phyloP scores from a whole-genome alignment of 169 alveolate genomes.

The Plasmodium coatneyi region DNA sequence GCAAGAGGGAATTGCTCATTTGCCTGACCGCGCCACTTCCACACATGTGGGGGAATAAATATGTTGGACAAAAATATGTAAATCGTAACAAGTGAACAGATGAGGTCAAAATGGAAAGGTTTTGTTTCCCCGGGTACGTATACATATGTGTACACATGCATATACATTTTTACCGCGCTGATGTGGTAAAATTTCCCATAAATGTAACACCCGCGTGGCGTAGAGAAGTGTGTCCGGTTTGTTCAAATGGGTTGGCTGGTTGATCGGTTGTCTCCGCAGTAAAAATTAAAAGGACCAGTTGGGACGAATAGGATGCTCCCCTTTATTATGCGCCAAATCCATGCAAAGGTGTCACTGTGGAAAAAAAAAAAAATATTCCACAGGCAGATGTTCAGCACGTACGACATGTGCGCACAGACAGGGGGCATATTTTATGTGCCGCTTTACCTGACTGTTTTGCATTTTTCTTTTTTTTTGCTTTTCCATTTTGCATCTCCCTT shows the following conservation, averaged over 20 bases:
- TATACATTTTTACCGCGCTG: not conserved
- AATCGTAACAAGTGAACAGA: not conserved
- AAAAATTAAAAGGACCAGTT: not conserved
- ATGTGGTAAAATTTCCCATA: not conserved
- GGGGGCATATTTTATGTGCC: not conserved
- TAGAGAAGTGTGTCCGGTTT: not conserved
- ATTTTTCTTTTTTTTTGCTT: not conserved
- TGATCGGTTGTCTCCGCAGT: not conserved
- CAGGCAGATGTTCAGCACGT: not conserved
- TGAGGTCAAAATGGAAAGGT: not conserved
- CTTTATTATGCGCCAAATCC: not conserved
- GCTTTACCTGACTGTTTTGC: not conserved
- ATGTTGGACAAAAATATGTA: not conserved
- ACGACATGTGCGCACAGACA: not conserved
- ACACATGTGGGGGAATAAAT: not conserved
- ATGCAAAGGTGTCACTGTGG: not conserved
- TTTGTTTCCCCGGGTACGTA: not conserved
- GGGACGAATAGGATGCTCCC: not conserved
- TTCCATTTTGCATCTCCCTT: not conserved
- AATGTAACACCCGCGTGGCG: not conserved
- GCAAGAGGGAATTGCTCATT: not conserved
- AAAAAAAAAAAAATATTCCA: not conserved
- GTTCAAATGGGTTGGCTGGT: not conserved
- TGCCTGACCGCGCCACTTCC: not conserved
- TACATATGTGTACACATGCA: not conserved